Evolutionary conservation across 805 yeast species (phyloP).

Genomic region (Suhomyces tanzawaensis): DNA sequence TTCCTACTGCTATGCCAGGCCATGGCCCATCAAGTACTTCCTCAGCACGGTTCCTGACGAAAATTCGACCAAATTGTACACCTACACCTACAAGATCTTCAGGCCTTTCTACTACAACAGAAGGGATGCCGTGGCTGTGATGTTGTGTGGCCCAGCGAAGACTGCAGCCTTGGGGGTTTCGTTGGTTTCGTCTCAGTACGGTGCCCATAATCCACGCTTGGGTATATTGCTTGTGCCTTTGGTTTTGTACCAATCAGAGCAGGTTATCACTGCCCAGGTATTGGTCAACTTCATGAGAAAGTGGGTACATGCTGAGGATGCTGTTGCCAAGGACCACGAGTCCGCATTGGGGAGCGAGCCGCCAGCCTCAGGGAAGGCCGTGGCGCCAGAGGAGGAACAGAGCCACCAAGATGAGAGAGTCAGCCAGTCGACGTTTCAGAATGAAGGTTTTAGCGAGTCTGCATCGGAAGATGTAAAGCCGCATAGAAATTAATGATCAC

Average conservation of each 20-base stretch:
- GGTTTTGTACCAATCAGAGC: slow-evolving; percentile 84
- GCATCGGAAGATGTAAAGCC: neutral
- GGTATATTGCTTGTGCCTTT: slow-evolving; percentile 78
- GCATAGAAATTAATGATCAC: neutral
- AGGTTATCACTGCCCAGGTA: slow-evolving; percentile 77
- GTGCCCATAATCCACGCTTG: slow-evolving; percentile 53
- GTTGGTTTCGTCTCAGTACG: slow-evolving; percentile 76
- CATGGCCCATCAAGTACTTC: slow-evolving; percentile 43
- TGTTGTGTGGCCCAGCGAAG: slow-evolving; percentile 91
- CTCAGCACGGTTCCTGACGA: slow-evolving; percentile 49
- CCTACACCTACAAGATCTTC: slow-evolving; percentile 40
- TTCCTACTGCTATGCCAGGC: slow-evolving; percentile 61
- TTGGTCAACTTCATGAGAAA: slow-evolving; percentile 62
- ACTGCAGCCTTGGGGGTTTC: slow-evolving; percentile 93
- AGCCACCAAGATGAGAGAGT: neutral
- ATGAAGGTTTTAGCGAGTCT: neutral
- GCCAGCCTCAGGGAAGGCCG: neutral
- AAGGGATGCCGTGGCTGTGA: slow-evolving; percentile 70
- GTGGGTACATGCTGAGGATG: slow-evolving; percentile 56
- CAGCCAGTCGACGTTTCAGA: neutral
- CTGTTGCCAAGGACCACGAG: slow-evolving; percentile 14
- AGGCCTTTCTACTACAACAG: slow-evolving; percentile 70
- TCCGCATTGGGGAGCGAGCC: neutral
- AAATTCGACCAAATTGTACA: slow-evolving; percentile 45
- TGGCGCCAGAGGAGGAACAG: neutral